phyloP scores from a whole-genome alignment of 306 rosid genomes.

The Sicyos baderoa region DNA sequence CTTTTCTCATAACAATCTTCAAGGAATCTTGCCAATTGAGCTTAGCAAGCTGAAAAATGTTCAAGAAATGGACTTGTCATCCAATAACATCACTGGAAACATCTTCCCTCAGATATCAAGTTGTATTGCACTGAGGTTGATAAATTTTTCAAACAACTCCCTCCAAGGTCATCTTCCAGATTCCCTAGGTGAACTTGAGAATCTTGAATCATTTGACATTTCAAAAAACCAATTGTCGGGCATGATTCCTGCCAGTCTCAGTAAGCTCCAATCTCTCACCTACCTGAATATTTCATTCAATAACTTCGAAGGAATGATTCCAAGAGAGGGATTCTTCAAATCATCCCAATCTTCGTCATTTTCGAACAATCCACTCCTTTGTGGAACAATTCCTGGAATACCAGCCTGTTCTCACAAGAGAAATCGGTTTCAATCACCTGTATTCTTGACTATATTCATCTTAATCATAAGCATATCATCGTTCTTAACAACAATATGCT shows the following conservation, averaged over 20 bases:
- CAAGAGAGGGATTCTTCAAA: constrained; percentile 50
- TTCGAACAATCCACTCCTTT: constrained; percentile 38
- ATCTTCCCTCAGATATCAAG: constrained; percentile 54
- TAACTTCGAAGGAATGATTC: constrained; percentile 49
- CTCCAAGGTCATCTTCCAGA: constrained; percentile 48
- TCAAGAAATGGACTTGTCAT: constrained; percentile 60
- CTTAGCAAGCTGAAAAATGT: constrained; percentile 55
- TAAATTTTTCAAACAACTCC: constrained; percentile 48
- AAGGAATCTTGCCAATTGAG: constrained; percentile 56
- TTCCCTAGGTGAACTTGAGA: constrained; percentile 42
- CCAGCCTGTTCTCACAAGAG: constrained; percentile 29
- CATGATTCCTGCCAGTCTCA: constrained; percentile 40
- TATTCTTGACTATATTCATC: constrained; percentile 30
- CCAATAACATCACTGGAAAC: constrained; percentile 44
- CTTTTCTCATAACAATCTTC: constrained; percentile 52
- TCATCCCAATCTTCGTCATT: constrained; percentile 35
- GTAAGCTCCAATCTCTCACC: constrained; percentile 33
- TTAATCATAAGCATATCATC: constrained; percentile 36
- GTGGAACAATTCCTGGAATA: constrained; percentile 32
- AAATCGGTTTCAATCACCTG: constrained; percentile 25
- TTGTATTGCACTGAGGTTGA: constrained; percentile 45
- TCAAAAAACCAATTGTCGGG: constrained; percentile 49
- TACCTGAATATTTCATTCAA: constrained; percentile 51
- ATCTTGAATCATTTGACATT: constrained; percentile 47
- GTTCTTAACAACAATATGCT: constrained; percentile 37